phyloP scores from a whole-genome alignment of 2,329 filamentous ascomycete genomes.

The Trichoderma koningii region DNA sequence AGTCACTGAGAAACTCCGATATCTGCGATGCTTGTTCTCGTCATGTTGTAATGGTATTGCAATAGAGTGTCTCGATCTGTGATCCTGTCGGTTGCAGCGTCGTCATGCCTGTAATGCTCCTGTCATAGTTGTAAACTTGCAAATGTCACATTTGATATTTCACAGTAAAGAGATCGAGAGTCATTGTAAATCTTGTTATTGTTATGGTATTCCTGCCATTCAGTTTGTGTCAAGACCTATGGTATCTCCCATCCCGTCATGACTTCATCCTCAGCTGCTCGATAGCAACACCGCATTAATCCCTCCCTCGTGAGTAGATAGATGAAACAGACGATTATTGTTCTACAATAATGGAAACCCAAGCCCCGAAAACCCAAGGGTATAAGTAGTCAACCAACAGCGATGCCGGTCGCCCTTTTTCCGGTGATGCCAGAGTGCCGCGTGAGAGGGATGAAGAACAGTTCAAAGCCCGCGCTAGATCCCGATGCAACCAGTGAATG shows the following conservation, averaged over 20 bases:
- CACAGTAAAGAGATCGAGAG: neutral
- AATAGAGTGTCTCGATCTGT: too few species aligned
- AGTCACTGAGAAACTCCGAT: too few species aligned
- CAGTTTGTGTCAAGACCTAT: constrained; percentile 31
- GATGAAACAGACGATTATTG: constrained; percentile 2
- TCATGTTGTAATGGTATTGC: too few species aligned
- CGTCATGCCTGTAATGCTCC: too few species aligned
- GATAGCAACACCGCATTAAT: constrained; percentile 7
- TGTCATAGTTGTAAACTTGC: too few species aligned
- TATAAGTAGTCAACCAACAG: constrained; percentile 8
- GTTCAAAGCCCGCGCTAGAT: constrained; percentile 13
- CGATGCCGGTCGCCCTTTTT: constrained; percentile 2
- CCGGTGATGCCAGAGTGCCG: neutral
- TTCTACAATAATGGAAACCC: constrained; percentile 13
- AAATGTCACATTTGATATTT: neutral
- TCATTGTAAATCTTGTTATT: constrained; percentile 9
- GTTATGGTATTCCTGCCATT: constrained; percentile 45
- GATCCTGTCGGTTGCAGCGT: too few species aligned
- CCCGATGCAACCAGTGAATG: constrained; percentile 24
- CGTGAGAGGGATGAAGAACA: neutral
- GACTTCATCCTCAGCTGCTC: neutral
- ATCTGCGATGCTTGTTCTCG: too few species aligned
- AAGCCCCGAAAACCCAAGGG: neutral
- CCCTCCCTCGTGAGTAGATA: constrained; percentile 10
- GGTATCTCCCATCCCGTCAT: neutral